Conservation (phyloP, 257 asterid genomes). For the Ophiorrhiza pumila region DNA sequence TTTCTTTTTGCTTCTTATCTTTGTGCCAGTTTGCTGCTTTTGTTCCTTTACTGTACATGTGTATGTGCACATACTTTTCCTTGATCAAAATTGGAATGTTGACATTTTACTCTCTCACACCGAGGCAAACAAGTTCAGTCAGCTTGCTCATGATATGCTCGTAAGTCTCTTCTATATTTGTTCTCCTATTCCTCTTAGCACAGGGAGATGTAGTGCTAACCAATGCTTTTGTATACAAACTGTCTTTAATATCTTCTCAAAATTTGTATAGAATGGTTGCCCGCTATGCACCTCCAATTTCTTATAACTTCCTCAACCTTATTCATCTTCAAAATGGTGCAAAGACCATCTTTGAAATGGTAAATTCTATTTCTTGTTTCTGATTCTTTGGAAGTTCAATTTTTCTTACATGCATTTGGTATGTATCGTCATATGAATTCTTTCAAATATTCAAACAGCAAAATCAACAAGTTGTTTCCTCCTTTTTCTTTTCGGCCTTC, state of each 20-base stretch:
- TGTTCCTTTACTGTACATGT: slow-evolving; percentile 83
- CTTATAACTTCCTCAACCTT: slow-evolving; percentile 84
- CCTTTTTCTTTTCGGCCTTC: background rate
- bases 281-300: slow-evolving; percentile 77
- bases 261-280: slow-evolving; percentile 63
- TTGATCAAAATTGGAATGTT: slow-evolving; percentile 80
- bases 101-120: slow-evolving; percentile 72
- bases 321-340: slow-evolving; percentile 45
- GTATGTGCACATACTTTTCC: slow-evolving; percentile 83
- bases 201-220: background rate
- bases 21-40: slow-evolving; percentile 58
- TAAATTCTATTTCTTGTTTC: slow-evolving; percentile 10
- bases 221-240: slow-evolving; percentile 7
- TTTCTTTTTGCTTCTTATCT: slow-evolving; percentile 16
- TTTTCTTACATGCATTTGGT: background rate
- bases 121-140: slow-evolving; percentile 81
- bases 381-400: slow-evolving; percentile 1
- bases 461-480: background rate
- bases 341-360: slow-evolving; percentile 74
- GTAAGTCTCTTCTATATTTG: slow-evolving; percentile 38
- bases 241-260: background rate
- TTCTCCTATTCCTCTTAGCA: background rate
- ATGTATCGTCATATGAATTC: background rate
- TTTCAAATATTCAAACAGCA: background rate
- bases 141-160: slow-evolving; percentile 96